A percentile compares a stretch with the other conserved stretches of the same genome.
Evolutionary conservation across 208 protist genomes (phyloP).

Genomic region (Acanthamoeba culbertsoni): DNA sequence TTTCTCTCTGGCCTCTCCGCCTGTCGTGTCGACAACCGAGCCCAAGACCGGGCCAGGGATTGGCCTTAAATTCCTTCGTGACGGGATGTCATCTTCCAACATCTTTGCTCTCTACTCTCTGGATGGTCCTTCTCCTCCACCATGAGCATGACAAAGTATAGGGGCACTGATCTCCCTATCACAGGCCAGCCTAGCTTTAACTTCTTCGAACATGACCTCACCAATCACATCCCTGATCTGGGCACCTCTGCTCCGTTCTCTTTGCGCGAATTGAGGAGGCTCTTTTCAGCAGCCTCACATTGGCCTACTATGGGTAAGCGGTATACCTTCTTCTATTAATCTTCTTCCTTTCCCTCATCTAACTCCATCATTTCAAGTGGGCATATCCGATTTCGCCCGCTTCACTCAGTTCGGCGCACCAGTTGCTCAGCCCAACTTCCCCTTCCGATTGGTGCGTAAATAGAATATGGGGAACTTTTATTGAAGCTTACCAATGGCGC

Average conservation of each 20-base stretch:
- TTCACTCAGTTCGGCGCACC: background rate
- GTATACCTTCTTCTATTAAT: no score
- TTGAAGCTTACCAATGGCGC: background rate
- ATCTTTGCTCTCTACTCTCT: background rate
- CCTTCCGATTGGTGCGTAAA: background rate
- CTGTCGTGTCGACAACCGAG: no score
- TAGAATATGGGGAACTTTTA: background rate
- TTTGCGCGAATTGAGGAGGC: background rate
- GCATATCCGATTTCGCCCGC: background rate
- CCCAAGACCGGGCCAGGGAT: no score
- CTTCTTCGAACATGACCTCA: slow-evolving; percentile 43
- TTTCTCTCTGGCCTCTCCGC: no score
- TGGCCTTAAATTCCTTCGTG: no score
- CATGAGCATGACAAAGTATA: background rate
- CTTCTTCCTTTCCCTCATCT: background rate
- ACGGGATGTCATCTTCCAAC: no score
- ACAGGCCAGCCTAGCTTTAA: slow-evolving; percentile 11
- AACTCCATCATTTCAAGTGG: background rate
- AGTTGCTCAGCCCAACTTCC: background rate
- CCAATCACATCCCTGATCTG: slow-evolving; percentile 45
- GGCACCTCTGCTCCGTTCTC: background rate
- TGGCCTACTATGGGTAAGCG: slow-evolving; percentile 31
- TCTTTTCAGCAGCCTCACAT: background rate
- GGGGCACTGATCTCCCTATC: background rate
- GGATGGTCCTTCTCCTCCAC: background rate